Conservation (phyloP, 805 yeast species). For the Nakazawaea pomicola region DNA sequence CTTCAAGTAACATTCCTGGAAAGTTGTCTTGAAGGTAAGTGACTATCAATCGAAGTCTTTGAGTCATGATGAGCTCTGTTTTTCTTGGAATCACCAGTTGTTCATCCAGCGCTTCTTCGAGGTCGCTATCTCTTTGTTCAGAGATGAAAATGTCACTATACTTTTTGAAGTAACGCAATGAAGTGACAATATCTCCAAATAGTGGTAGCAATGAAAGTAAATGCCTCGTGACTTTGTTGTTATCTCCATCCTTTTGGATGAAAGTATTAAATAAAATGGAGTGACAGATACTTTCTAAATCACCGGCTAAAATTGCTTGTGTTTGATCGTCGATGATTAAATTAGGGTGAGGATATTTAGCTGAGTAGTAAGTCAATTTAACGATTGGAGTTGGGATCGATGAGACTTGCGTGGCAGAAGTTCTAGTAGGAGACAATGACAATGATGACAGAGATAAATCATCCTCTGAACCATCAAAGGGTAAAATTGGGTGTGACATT, state of each 20-base stretch:
- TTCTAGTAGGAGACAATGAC: conserved; percentile 3
- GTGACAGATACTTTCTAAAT: conserved; percentile 74
- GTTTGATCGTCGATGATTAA: conserved; percentile 44
- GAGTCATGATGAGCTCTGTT: conserved; percentile 37
- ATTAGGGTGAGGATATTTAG: conserved; percentile 58
- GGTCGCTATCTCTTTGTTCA: background rate
- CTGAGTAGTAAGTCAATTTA: conserved; percentile 29
- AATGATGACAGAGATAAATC: conserved; percentile 4
- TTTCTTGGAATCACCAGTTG: conserved; percentile 22
- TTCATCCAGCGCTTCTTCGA: conserved; percentile 3
- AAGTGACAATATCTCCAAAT: conserved; percentile 40
- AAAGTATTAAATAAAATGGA: conserved; percentile 54
- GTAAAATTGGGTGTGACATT: conserved; percentile 2
- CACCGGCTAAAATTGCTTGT: conserved; percentile 42
- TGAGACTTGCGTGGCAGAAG: background rate
- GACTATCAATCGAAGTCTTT: conserved; percentile 49
- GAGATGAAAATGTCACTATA: conserved; percentile 23
- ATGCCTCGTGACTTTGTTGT: conserved; percentile 28
- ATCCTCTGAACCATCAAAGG: background rate
- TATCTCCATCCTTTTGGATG: conserved; percentile 21
- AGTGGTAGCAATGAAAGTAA: conserved; percentile 52
- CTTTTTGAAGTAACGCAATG: conserved; percentile 36
- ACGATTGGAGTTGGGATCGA: background rate
- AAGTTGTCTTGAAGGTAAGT: conserved; percentile 53
- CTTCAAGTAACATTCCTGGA: conserved; percentile 66